Base-by-base conservation (phyloP, 2,329 filamentous ascomycete genomes). In the Teratosphaeria viscida region DNA sequence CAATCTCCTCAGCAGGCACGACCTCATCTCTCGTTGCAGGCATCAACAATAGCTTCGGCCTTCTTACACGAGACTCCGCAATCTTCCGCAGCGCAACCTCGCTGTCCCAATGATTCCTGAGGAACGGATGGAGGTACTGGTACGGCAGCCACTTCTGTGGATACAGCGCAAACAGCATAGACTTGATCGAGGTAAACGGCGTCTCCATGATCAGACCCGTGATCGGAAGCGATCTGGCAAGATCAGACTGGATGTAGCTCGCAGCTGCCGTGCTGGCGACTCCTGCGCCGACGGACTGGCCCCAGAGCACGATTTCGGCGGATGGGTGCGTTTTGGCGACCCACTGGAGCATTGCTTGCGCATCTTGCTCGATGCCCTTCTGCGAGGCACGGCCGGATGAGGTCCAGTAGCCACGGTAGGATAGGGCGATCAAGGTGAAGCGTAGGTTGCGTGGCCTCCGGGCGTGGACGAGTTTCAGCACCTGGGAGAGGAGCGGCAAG, bases 111-210 rank as follows among this genome's bases (percentile, higher is more conserved):
- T 74, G 74, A 59, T 77, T 91, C 64, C 87, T 79, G 11, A 92
- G 77, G 68, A 92, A 91, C 0, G 86, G 86, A 78, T 84, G 84
- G 0, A 92, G 77, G 69, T 92, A 85, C 54, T 82, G 81, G 70
- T 92, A 92, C 0, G 89, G 89, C 6, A 92, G 76, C 87, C 88
- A 92, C 65, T 82, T 88, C 66, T 91, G 87, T 1, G 88, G 88
- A 68, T 92, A 92, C 2, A 92, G 72, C 1, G 82, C 84, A 52
- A 82, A 75, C 5, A 92, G 77, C 87, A 92, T 90, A 19, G 81
- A 82, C 60, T 81, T 79, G 59, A 89, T 81, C 52, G 84, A 88
- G 0, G 85, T 81, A 63, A 91, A 91, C 0, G 89, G 88, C 0
- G 89, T 91, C 69, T 92, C 89, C 1, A 92, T 78, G 11, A 92